Conservation (phyloP, 495 filamentous ascomycete species). For the Penicillium roqueforti region DNA sequence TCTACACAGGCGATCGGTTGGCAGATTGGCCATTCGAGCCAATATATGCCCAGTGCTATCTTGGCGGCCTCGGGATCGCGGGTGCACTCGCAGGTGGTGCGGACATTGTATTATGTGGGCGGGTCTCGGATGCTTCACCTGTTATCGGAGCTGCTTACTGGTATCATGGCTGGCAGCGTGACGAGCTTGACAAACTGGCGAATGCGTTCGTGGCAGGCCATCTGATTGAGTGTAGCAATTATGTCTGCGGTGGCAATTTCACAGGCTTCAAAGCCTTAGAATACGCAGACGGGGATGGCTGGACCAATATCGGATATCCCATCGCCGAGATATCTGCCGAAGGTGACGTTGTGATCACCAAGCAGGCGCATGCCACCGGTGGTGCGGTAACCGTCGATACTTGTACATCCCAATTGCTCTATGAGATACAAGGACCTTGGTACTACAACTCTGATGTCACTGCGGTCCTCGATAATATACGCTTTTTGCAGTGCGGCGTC, state of each 20-base stretch:
- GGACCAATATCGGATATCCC: conserved; percentile 52
- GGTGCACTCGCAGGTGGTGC: conserved; percentile 48
- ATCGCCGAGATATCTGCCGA: conserved; percentile 53
- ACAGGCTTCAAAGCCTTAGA: conserved; percentile 51
- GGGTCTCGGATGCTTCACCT: conserved; percentile 52
- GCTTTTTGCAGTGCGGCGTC: conserved; percentile 41
- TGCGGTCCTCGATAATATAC: conserved; percentile 45
- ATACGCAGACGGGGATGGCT: conserved; percentile 25
- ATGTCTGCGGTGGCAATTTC: conserved; percentile 56
- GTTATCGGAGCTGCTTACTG: conserved; percentile 50
- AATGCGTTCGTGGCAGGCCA: conserved; percentile 52
- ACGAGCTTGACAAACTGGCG: conserved; percentile 46
- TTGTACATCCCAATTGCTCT: conserved; percentile 51
- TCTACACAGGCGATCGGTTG: conserved; percentile 48
- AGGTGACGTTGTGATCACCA: conserved; percentile 46
- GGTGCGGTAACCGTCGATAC: conserved; percentile 47
- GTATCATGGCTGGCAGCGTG: conserved; percentile 43
- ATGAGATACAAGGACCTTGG: conserved; percentile 57
- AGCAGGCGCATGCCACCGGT: conserved; percentile 33
- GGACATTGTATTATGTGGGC: conserved; percentile 56
- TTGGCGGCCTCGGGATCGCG: conserved; percentile 49
- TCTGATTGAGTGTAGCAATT: conserved; percentile 54
- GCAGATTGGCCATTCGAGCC: conserved; percentile 50
- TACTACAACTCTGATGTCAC: conserved; percentile 58
- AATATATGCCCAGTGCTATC: conserved; percentile 52